Evolutionary conservation across 2,329 filamentous ascomycete species (phyloP), one percentile per base, ranked within the genome.

Genomic region (Calonectria henricotiae): DNA sequence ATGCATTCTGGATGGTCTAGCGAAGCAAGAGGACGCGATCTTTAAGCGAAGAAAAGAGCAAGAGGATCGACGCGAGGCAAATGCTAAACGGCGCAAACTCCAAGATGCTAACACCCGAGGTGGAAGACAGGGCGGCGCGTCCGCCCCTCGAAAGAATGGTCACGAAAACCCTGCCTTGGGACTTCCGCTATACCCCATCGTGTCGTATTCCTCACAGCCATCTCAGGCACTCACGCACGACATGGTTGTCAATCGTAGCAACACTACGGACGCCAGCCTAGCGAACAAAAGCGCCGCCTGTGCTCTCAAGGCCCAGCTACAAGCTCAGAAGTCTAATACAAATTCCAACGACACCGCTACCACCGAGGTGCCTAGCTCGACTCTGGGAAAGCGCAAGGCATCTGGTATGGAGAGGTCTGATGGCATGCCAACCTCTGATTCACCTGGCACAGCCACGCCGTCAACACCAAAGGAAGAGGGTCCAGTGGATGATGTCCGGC

Each of bases 211-310:
- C 32, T 86, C 85, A 71, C 88, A 89, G 77, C 78, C 83, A 20
- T 78, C 89, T 3, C 86, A 87, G 63, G 85, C 88, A 35, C 85
- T 97, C 71, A 97, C 95, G 8, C 94, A 98, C 80, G 95, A 95
- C 74, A 94, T 97, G 89, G 90, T 98, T 8, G 91, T 96, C 71
- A 96, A 96, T 79, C 90, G 92, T 69, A 89, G 88, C 30, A 85
- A 87, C 30, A 84, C 89, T 39, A 87, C 90, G 68, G 91, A 92
- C 77, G 90, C 93, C 35, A 96, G 94, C 73, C 85, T 90, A 65
- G 94, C 95, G 65, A 99, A 99, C 84, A 98, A 97, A 83, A 98
- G 94, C 78, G 96, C 96, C 27, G 96, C 96, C 37, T 95, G 94
- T 71, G 93, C 93, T 23, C 85, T 99, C 62, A 97, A 97, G 83